Base-by-base conservation (phyloP, 139 green algal genomes). In the Asterochloris sp. region DNA sequence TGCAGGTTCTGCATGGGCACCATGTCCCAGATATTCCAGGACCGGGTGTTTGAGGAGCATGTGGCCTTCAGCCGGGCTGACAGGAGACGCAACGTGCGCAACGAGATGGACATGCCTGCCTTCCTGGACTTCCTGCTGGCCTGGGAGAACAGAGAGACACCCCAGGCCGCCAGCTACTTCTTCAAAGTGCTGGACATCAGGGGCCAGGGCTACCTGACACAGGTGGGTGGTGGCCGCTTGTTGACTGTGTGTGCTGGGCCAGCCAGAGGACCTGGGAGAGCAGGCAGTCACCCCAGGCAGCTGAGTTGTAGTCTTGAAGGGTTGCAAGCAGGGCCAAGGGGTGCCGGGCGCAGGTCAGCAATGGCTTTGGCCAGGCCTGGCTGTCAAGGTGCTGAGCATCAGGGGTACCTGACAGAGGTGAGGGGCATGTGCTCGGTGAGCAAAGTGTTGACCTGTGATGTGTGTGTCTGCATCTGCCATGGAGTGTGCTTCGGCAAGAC, bases 101-200 rank as follows among this genome's bases (percentile, higher is more conserved):
- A 81, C 27, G 78, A 91, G 83, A 94, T 95, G 92, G 89, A 92
- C 85, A 86, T 94, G 67, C 21, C 90, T 28, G 90, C 88, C 17
- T 96, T 95, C 78, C 86, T 90, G 15, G 86, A 91, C 73, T 96
- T 96, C 84, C 85, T 93, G 76, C 84, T 94, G 76, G 91, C 92
- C 0, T 96, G 92, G 92, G 90, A 94, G 83, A 83, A 91, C 85
- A 84, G 91, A 15, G 74, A 82, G 12, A 81, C 83, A 27, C 86
- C 88, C 0, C 86, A 87, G 0, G 85, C 87, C 24, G 83, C 94
- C 64, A 82, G 83, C 29, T 96, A 94, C 89, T 92, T 96, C 82
- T 96, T 94, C 81, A 82, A 86, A 0, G 83, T 93, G 12, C 88
- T 95, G n/a, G 91, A 96, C 89, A 81, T 94, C 62, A 78, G 69